Evolutionary conservation across 2,329 filamentous ascomycete species (phyloP).

Genomic region (Apiospora rasikravindrae): DNA sequence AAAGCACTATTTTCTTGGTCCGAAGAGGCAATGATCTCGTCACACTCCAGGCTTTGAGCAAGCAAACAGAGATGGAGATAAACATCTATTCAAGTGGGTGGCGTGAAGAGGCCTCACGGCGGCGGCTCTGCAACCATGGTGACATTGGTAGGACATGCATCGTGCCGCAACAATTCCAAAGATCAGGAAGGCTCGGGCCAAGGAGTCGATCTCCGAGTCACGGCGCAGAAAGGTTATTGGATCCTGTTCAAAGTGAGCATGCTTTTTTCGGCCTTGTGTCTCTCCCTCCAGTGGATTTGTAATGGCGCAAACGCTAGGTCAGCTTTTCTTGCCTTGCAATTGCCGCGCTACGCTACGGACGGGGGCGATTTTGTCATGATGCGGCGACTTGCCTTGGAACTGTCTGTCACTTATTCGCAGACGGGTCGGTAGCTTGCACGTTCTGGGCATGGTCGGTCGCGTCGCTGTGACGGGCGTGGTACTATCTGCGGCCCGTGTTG

Average conservation of each 20-base stretch:
- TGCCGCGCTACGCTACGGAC: constrained; percentile 9
- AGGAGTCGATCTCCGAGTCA: constrained; percentile 1
- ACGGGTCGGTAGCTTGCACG: not conserved
- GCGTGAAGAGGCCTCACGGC: not conserved
- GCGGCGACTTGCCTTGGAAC: constrained; percentile 7
- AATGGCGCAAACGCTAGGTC: constrained; percentile 2
- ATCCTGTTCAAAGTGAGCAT: constrained; percentile 6
- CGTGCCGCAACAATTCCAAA: not conserved
- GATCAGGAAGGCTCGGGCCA: not conserved
- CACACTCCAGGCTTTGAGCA: no score
- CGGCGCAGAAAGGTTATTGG: constrained; percentile 1
- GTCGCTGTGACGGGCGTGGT: constrained; percentile 1
- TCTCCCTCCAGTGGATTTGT: not conserved
- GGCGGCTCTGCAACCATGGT: constrained; percentile 8
- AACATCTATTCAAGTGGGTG: not conserved
- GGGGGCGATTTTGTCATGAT: constrained; percentile 10
- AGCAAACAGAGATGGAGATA: not conserved
- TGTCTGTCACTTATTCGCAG: not conserved
- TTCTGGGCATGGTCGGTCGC: constrained; percentile 5
- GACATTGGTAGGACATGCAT: not conserved
- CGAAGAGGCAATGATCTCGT: not conserved
- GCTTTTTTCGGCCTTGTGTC: not conserved
- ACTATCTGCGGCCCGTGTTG: constrained; percentile 6
- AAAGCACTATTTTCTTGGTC: not conserved
- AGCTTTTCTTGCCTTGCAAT: not conserved